Conservation (phyloP, 1,139 yeast species). For the Candida tropicalis region DNA sequence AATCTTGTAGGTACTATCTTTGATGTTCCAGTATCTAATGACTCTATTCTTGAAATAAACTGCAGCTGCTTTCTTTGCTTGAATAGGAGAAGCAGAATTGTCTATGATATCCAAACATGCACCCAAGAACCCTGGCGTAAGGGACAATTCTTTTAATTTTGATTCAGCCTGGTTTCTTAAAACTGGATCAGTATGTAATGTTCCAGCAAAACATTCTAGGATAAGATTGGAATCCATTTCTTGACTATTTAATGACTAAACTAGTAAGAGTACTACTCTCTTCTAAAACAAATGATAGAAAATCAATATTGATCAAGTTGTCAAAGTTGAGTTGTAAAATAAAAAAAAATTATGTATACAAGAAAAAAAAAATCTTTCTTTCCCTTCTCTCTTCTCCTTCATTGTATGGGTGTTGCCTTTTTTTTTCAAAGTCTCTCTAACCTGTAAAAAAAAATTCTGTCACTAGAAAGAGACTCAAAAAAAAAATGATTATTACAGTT, state of each 20-base stretch:
- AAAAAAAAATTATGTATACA: constrained; percentile 2
- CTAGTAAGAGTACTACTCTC: too few relatives aligned
- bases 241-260: not conserved
- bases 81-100: constrained; percentile 46
- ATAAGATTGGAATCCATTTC: constrained; percentile 68
- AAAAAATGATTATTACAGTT: not conserved
- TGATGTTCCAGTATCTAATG: constrained; percentile 60
- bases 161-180: constrained; percentile 71
- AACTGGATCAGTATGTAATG: constrained; percentile 68
- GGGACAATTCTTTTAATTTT: constrained; percentile 59
- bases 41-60: constrained; percentile 84
- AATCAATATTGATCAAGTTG: not conserved
- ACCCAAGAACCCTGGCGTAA: constrained; percentile 72
- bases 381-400: not conserved
- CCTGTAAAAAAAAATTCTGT: not conserved
- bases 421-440: not conserved
- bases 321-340: not conserved
- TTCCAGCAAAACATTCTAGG: constrained; percentile 79
- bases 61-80: constrained; percentile 77
- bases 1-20: constrained; percentile 29
- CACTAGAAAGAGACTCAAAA: not conserved
- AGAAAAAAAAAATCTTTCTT: constrained; percentile 2
- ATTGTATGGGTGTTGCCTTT: not conserved
- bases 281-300: too few relatives aligned
- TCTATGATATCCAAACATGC: constrained; percentile 78